Evolutionary conservation across 169 alveolate species (phyloP).

Genomic region (Cryptosporidium canis): DNA sequence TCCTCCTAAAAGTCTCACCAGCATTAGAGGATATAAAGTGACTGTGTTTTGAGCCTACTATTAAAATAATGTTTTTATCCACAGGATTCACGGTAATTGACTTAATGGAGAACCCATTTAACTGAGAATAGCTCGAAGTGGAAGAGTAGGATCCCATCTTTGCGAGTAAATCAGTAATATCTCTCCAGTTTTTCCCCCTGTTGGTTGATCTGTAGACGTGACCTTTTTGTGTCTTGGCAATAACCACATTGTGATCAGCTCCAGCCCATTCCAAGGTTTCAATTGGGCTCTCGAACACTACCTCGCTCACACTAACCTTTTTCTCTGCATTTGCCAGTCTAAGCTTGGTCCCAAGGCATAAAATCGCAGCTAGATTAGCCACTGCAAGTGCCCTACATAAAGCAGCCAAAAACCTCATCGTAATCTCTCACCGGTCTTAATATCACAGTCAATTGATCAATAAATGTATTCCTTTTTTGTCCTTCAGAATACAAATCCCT

Average conservation of each 20-base stretch:
- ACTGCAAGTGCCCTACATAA: neutral
- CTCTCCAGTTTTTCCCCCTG: slow-evolving; percentile 87
- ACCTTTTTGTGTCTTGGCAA: slow-evolving; percentile 85
- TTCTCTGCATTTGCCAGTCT: slow-evolving; percentile 75
- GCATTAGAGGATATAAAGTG: slow-evolving; percentile 79
- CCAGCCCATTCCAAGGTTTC: slow-evolving; percentile 89
- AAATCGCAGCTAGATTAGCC: slow-evolving; percentile 10
- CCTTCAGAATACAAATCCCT: neutral
- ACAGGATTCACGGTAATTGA: slow-evolving; percentile 80
- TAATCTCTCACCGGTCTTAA: neutral
- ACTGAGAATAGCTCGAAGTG: slow-evolving; percentile 6
- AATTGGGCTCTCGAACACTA: slow-evolving; percentile 84
- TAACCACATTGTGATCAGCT: slow-evolving; percentile 81
- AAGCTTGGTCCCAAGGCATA: slow-evolving; percentile 26
- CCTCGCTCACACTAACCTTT: slow-evolving; percentile 88
- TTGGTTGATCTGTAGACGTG: slow-evolving; percentile 83
- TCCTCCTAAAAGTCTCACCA: slow-evolving; percentile 81
- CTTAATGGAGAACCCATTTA: slow-evolving; percentile 20
- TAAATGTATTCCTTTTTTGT: neutral
- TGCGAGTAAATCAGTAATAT: slow-evolving; percentile 78
- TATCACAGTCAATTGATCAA: neutral
- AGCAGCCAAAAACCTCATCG: neutral
- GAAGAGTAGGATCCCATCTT: neutral
- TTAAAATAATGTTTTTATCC: slow-evolving; percentile 81
- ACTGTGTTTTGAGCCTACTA: slow-evolving; percentile 80